These are phyloP conservation scores for Mortierella sp. DNA, from an alignment of 371 early-diverging fungal genomes.

Conservation along the genomic window DNA sequence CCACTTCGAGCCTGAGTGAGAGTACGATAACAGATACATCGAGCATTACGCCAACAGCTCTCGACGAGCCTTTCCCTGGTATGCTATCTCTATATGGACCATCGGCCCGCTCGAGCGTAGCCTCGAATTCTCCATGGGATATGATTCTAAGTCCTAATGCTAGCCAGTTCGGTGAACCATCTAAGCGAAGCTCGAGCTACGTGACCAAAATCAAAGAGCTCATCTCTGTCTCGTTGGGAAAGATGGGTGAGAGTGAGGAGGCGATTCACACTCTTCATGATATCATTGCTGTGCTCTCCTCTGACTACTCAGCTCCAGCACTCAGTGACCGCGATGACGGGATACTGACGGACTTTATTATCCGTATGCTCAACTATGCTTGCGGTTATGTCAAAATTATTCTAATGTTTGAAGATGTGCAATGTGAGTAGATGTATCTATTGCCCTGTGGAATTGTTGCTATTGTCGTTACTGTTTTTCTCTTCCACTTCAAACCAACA, in stretches of 20 bases:
- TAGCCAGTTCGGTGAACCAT: slow-evolving; percentile 1
- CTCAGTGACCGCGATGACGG: slow-evolving; percentile 58
- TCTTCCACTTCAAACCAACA: background rate
- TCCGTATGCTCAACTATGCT: slow-evolving; percentile 58
- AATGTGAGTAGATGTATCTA: slow-evolving; percentile 52
- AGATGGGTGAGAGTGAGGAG: slow-evolving; percentile 59
- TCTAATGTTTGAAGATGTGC: slow-evolving; percentile 61
- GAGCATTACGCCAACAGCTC: no score
- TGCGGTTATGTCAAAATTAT: slow-evolving; percentile 54
- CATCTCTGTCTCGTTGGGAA: slow-evolving; percentile 12
- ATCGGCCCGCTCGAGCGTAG: background rate
- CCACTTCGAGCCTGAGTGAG: no score
- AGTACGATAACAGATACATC: no score
- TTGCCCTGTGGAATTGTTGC: no score
- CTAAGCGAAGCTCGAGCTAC: slow-evolving; percentile 5
- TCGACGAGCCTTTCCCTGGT: no score
- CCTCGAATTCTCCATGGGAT: slow-evolving; percentile 2
- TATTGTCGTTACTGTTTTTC: no score
- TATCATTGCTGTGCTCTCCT: slow-evolving; percentile 50
- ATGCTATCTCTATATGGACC: background rate
- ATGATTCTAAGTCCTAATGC: background rate
- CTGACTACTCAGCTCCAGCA: slow-evolving; percentile 42
- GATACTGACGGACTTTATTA: slow-evolving; percentile 53
- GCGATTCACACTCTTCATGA: slow-evolving; percentile 57
- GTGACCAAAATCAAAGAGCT: slow-evolving; percentile 1